phyloP scores from a whole-genome alignment of 768 basidiomycete genomes.

The Rhodotorula graminis region DNA sequence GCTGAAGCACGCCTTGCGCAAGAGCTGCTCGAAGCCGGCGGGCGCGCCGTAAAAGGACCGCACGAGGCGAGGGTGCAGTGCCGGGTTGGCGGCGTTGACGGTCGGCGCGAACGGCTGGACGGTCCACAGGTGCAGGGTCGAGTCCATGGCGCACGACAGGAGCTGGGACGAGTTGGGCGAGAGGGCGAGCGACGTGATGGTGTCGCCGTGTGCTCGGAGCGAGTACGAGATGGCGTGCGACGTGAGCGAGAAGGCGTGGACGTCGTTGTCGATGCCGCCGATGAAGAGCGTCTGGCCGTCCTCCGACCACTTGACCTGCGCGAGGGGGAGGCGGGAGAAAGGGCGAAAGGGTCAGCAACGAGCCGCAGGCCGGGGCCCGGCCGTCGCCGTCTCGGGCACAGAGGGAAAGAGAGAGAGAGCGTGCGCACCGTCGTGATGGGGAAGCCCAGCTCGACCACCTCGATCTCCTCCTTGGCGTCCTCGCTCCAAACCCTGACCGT shows the following conservation, averaged over 20 bases:
- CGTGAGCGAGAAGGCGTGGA: constrained; percentile 60
- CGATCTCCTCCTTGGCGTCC: constrained; percentile 70
- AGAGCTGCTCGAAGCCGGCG: constrained; percentile 85
- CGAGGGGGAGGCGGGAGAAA: neutral
- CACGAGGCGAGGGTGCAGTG: constrained; percentile 41
- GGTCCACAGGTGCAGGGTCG: constrained; percentile 82
- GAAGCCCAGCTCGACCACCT: constrained; percentile 68
- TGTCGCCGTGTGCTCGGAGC: constrained; percentile 81
- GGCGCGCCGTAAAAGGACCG: constrained; percentile 61
- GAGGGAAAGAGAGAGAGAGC: neutral
- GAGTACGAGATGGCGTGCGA: constrained; percentile 65
- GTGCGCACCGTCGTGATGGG: constrained; percentile 69
- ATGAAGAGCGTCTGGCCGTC: constrained; percentile 85
- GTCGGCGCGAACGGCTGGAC: constrained; percentile 88
- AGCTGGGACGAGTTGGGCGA: constrained; percentile 84
- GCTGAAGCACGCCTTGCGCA: constrained; percentile 75
- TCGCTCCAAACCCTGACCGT: constrained; percentile 86
- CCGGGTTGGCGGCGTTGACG: constrained; percentile 71
- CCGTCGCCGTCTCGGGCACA: neutral
- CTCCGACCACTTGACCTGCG: constrained; percentile 60
- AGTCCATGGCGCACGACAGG: constrained; percentile 85
- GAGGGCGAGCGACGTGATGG: constrained; percentile 84
- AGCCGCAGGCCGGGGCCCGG: too few relatives aligned
- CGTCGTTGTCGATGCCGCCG: constrained; percentile 91
- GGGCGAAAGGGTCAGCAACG: too few relatives aligned